Percentiles rank a stretch among this genome's conserved stretches.
Evolutionary conservation across 306 rosid species (phyloP).

Genomic region (Alnus rubra): DNA sequence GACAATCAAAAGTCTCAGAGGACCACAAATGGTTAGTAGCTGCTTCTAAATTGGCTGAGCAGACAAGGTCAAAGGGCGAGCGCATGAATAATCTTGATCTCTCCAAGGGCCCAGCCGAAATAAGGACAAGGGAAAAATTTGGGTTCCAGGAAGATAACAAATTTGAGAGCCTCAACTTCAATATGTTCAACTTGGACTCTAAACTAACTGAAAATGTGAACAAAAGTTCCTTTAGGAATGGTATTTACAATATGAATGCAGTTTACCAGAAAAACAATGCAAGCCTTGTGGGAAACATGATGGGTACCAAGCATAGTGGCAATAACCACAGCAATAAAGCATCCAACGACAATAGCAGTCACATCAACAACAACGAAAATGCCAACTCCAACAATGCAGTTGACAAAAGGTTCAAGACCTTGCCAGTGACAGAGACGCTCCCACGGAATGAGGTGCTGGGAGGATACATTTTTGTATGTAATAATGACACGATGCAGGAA

Average conservation of each 20-base stretch:
- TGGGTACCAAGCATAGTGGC: slow-evolving; percentile 58
- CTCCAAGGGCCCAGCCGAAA: slow-evolving; percentile 68
- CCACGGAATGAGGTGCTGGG: slow-evolving; percentile 98
- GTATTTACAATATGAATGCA: slow-evolving; percentile 64
- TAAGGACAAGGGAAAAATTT: slow-evolving; percentile 74
- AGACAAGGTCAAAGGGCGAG: slow-evolving; percentile 85
- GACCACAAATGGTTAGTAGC: slow-evolving; percentile 93
- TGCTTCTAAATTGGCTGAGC: slow-evolving; percentile 95
- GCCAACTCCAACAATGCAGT: slow-evolving; percentile 43
- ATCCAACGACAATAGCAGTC: slow-evolving; percentile 40
- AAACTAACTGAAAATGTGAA: slow-evolving; percentile 57
- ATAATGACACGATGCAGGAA: slow-evolving; percentile 99
- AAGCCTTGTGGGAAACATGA: slow-evolving; percentile 54
- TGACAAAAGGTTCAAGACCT: slow-evolving; percentile 97
- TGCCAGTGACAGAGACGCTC: slow-evolving; percentile 95
- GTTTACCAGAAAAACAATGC: slow-evolving; percentile 75
- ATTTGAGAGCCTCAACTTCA: slow-evolving; percentile 74
- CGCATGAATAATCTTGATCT: slow-evolving; percentile 91
- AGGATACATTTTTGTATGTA: slow-evolving; percentile 97
- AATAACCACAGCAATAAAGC: slow-evolving; percentile 67
- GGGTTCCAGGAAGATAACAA: slow-evolving; percentile 94
- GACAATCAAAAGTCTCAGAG: slow-evolving; percentile 86
- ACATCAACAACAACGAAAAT: slow-evolving; percentile 48
- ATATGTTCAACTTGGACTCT: slow-evolving; percentile 74
- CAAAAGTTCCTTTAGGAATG: slow-evolving; percentile 67